These are phyloP conservation scores for Eremothecium cymbalariae DNA, from an alignment of 1,139 yeast genomes.

Conservation along the genomic window DNA sequence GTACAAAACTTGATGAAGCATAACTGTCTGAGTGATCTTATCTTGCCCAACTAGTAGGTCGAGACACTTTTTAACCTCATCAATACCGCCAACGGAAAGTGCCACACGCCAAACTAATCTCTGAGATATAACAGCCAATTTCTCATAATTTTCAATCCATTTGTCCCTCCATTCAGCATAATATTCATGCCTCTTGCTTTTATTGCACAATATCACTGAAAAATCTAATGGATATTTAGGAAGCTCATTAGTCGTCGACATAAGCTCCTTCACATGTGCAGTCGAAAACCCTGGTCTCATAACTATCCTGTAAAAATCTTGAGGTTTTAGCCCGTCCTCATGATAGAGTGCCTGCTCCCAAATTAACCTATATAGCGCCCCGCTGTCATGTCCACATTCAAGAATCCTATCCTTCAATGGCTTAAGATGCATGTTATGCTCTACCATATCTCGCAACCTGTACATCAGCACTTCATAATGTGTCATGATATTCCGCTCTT, in stretches of 20 bases:
- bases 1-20: slow-evolving; percentile 16
- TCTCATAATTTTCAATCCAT: slow-evolving; percentile 20
- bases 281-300: slow-evolving; percentile 3
- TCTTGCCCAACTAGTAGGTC: slow-evolving; percentile 9
- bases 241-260: slow-evolving; percentile 7
- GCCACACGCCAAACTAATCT: slow-evolving; percentile 27
- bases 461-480: slow-evolving; percentile 27
- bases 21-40: slow-evolving; percentile 10
- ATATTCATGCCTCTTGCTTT: slow-evolving; percentile 9
- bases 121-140: slow-evolving; percentile 19
- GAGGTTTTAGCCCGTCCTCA: slow-evolving; percentile 8
- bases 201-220: slow-evolving; percentile 22
- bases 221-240: slow-evolving; percentile 14
- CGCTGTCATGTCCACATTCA: slow-evolving; percentile 8
- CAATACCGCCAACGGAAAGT: slow-evolving; percentile 8
- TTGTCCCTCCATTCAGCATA: slow-evolving; percentile 16
- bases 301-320: slow-evolving; percentile 5
- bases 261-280: slow-evolving; percentile 8
- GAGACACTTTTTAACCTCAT: slow-evolving; percentile 3
- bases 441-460: slow-evolving; percentile 22
- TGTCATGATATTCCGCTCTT: slow-evolving; percentile 19
- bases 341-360: slow-evolving; percentile 18
- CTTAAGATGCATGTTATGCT: slow-evolving; percentile 13
- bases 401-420: slow-evolving; percentile 7
- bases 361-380: slow-evolving; percentile 18